Conservation (phyloP, 441 rosid genomes). For the Bruguiera hainesii region DNA sequence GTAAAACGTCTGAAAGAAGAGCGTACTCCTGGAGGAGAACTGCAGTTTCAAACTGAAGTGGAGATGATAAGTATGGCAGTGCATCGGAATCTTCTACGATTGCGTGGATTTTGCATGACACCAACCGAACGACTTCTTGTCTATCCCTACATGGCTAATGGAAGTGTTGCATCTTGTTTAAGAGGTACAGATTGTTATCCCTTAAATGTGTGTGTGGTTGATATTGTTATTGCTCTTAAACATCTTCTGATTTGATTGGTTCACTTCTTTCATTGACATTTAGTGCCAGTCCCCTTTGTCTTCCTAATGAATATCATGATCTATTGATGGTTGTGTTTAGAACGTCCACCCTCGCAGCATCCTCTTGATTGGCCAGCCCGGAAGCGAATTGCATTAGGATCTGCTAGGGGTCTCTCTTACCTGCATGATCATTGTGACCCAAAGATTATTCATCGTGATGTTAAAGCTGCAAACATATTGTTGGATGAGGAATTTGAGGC, state of each 20-base stretch:
- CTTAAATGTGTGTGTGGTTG: constrained; percentile 5
- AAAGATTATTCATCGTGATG: constrained; percentile 84
- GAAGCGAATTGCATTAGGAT: constrained; percentile 72
- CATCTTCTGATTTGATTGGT: background rate
- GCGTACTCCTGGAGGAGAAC: constrained; percentile 91
- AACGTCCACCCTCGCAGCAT: constrained; percentile 65
- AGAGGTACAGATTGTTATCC: constrained; percentile 46
- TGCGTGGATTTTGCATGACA: constrained; percentile 94
- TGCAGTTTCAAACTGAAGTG: constrained; percentile 93
- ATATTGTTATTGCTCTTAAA: background rate
- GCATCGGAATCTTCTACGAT: constrained; percentile 79
- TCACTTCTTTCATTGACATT: background rate
- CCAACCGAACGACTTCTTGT: constrained; percentile 88
- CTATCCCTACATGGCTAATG: constrained; percentile 96
- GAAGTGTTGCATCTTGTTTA: constrained; percentile 96
- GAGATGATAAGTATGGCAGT: constrained; percentile 99
- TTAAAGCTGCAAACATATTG: constrained; percentile 81
- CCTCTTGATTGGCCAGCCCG: constrained; percentile 87
- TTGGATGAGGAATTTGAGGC: constrained; percentile 88
- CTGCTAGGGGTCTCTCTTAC: constrained; percentile 81
- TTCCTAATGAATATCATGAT: background rate
- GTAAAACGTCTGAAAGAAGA: constrained; percentile 89
- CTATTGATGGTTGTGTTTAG: constrained; percentile 36
- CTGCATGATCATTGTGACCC: constrained; percentile 91
- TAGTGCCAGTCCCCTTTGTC: background rate